Percentiles rank a stretch among this genome's conserved stretches.
These are phyloP conservation scores for Nemophila menziesii DNA, from an alignment of 257 asterid genomes.

Conservation along the genomic window DNA sequence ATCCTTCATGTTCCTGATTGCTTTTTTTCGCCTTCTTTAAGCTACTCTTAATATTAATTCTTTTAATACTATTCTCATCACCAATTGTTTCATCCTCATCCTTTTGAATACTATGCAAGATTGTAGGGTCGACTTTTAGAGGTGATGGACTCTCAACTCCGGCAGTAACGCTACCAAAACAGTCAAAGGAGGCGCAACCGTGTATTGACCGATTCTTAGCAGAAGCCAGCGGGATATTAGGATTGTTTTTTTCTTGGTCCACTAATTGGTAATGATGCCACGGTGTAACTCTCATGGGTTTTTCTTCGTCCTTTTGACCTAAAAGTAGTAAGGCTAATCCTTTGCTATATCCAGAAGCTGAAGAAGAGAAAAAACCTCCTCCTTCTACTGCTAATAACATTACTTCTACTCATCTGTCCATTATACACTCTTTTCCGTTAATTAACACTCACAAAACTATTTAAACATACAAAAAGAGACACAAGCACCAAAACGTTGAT, in stretches of 20 bases:
- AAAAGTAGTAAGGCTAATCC: conserved; percentile 83
- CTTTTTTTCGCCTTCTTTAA: conserved; percentile 44
- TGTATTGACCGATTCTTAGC: conserved; percentile 50
- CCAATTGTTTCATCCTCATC: conserved; percentile 25
- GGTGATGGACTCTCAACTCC: conserved; percentile 65
- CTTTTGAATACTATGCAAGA: conserved; percentile 32
- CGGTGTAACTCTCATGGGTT: conserved; percentile 96
- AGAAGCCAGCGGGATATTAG: conserved; percentile 92
- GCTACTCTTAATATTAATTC: conserved; percentile 53
- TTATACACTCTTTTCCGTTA: conserved; percentile 12
- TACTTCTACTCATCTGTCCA: conserved; percentile 78
- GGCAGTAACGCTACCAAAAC: conserved; percentile 73
- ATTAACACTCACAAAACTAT: neutral
- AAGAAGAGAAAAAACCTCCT: conserved; percentile 96
- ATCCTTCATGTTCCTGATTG: conserved; percentile 20
- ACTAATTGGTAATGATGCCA: conserved; percentile 98
- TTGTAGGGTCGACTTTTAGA: conserved; percentile 60
- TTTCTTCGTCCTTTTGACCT: conserved; percentile 82
- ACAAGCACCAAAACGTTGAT: neutral
- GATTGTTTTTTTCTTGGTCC: conserved; percentile 65
- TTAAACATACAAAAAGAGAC: neutral
- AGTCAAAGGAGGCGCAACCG: conserved; percentile 72
- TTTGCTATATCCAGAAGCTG: conserved; percentile 96
- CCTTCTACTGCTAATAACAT: conserved; percentile 99
- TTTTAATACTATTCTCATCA: conserved; percentile 22